Base-by-base conservation (phyloP, 805 yeast species). In the Yarrowia phangngaensis region DNA sequence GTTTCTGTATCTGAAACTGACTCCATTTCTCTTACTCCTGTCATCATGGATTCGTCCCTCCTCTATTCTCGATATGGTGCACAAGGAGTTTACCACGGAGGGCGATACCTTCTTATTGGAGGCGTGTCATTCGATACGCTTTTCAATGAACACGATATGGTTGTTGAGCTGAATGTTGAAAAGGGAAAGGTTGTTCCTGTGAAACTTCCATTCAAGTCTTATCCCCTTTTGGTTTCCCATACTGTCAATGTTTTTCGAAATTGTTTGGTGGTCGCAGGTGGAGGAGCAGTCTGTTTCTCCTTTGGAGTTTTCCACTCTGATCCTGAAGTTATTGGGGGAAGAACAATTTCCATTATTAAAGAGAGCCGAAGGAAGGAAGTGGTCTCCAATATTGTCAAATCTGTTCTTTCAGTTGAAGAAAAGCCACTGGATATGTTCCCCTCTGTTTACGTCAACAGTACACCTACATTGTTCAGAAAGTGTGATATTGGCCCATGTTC, bases 231-330 rank as follows among this genome's bases (percentile, higher is more conserved):
- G 8, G 71, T 78, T 8, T 88, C 88, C 1, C 74, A 73, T 53
- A 74, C 72, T 26, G 48, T 74, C 17, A 60, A 66, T 9, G 58
- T 61, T 3, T 27, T 61, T 6, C 36, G 56, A 3, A 36, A 54
- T n/a, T 50, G 52, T 2, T 54, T 61, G 6, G 47, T 64, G 15
- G 34, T 63, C 3, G 54, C 76, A 32, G 83, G 80, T 7, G 90
- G 94, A 3, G 94, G 94, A 3, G 89, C 84, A 0, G 86, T 84
- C 1, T 84, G 94, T 59, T 84, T 81, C 55, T 82, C 89, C 0
- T 85, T 84, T 65, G 95, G 95, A 0, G 69, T 80, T 0, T 70
- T 70, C 15, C 73, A 75, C 72, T 74, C 75, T 45, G 60, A 60
- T n/a, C 34, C 48, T 12, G 48, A 29, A 8, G 48, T 17, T 14